These are phyloP conservation scores for Allium sativum DNA, from an alignment of 106 monocot genomes.

Conservation along the genomic window DNA sequence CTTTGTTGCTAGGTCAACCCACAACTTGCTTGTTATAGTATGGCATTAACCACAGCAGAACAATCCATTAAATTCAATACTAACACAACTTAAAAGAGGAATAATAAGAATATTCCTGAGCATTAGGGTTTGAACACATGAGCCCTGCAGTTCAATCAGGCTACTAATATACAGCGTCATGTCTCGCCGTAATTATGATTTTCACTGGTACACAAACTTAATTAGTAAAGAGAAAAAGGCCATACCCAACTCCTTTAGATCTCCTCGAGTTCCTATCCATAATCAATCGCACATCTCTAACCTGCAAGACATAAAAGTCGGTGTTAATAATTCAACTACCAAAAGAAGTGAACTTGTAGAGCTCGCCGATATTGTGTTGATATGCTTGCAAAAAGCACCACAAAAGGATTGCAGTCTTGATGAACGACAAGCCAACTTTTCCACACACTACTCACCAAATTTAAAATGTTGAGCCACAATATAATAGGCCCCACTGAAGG, in stretches of 20 bases:
- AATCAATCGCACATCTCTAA: constrained; percentile 75
- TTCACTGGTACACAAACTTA: too few species aligned
- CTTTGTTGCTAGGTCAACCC: too few species aligned
- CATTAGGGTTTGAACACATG: too few species aligned
- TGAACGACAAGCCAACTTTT: constrained; percentile 15
- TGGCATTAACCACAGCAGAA: too few species aligned
- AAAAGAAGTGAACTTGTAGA: background rate
- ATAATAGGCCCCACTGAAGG: constrained; percentile 41
- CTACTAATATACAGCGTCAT: too few species aligned
- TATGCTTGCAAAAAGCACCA: constrained; percentile 13
- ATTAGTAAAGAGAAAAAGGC: too few species aligned
- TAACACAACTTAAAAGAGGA: too few species aligned
- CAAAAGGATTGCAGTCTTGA: constrained; percentile 8
- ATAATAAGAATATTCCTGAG: too few species aligned
- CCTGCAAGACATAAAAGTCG: constrained; percentile 29
- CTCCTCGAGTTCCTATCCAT: constrained; percentile 82
- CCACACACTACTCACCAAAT: constrained; percentile 39
- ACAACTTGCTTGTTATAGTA: too few species aligned
- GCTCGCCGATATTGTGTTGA: constrained; percentile 1
- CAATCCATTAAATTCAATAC: too few species aligned
- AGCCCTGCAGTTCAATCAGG: too few species aligned
- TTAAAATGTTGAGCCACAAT: constrained; percentile 64
- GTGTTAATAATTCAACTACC: constrained; percentile 2
- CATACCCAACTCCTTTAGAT: constrained; percentile 97
- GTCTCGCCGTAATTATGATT: too few species aligned